Evolutionary conservation across 129 eudicot species (phyloP), one percentile per base, ranked within the genome.

Genomic region (Centrapalus pauciflorus): DNA sequence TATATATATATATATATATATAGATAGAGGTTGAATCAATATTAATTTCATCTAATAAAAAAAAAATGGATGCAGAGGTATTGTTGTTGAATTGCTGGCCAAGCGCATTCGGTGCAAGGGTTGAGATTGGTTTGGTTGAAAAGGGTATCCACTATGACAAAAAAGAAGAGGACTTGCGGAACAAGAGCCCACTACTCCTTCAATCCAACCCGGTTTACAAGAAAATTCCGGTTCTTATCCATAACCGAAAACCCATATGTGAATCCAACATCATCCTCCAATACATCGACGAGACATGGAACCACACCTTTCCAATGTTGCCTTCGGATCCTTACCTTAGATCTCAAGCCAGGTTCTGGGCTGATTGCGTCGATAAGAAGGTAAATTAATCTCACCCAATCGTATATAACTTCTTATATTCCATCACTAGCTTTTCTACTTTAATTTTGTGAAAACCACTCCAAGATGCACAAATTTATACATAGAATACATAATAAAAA

Each of bases 271-370:
- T 43, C 24, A 67, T 75, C 10, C 43, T 75, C 23, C 50, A 67
- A 10, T 67, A 52, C 35, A 33, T 67, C n/a, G 73, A 67, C 0
- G 73, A 67, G 26, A 34, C 37, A 4, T 67, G 63, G 73, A 52
- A 21, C 1, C 51, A 34, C 35, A 67, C 23, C 37, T 51, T 63
- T 6, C 63, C 63, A 0, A 51, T 67, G 63, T 12, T 67, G 73
- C 63, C 63, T 35, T 34, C 37, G 7, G 73, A 67, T 67, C 51
- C 63, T 67, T 67, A 23, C 12, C 4, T 4, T n/a, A 51, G 72
- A 67, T 49, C 72, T 51, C 72, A 67, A 4, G 72, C 72, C n/a
- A 51, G 50, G 62, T 67, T 67, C 51, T 67, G 62, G 72, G 72
- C 62, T 20, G 62, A 67, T 14, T 67, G 32, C 33, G 50, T 67